phyloP scores from a whole-genome alignment of 345 rosid genomes.

The Streptanthus diversifolius region DNA sequence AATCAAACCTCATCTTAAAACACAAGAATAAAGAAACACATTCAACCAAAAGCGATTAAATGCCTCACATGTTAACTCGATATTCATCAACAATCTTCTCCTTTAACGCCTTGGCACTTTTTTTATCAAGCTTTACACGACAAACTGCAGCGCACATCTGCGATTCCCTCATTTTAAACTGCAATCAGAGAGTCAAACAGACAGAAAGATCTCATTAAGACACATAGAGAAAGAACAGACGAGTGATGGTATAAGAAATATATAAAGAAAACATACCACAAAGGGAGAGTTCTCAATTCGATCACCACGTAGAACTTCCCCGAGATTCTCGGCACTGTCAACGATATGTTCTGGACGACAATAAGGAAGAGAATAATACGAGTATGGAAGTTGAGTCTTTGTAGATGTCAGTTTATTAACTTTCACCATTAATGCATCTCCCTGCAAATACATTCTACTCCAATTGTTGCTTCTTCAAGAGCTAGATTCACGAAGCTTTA shows the following conservation, averaged over 20 bases:
- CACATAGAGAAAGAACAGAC: neutral
- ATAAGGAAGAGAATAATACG: conserved; percentile 69
- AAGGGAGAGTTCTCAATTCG: conserved; percentile 87
- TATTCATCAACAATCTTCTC: conserved; percentile 87
- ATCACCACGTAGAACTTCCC: conserved; percentile 93
- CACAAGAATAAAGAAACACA: neutral
- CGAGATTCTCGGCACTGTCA: conserved; percentile 90
- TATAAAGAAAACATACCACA: conserved; percentile 42
- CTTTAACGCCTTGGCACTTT: conserved; percentile 59
- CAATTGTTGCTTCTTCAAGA: neutral
- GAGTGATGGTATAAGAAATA: neutral
- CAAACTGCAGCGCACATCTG: conserved; percentile 61
- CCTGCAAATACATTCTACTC: conserved; percentile 40
- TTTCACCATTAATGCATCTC: conserved; percentile 76
- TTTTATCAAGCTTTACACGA: conserved; percentile 47
- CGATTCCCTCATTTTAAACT: conserved; percentile 88
- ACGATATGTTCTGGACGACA: conserved; percentile 60
- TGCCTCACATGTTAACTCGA: conserved; percentile 69
- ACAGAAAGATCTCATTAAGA: neutral
- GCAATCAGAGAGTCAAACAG: conserved; percentile 14
- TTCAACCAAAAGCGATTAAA: neutral
- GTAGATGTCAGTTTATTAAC: conserved; percentile 88
- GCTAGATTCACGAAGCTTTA: neutral
- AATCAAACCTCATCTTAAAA: neutral
- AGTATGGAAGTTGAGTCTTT: conserved; percentile 90